Conservation (phyloP, 1,284 basidiomycete genomes). For the Mycena citricolor region DNA sequence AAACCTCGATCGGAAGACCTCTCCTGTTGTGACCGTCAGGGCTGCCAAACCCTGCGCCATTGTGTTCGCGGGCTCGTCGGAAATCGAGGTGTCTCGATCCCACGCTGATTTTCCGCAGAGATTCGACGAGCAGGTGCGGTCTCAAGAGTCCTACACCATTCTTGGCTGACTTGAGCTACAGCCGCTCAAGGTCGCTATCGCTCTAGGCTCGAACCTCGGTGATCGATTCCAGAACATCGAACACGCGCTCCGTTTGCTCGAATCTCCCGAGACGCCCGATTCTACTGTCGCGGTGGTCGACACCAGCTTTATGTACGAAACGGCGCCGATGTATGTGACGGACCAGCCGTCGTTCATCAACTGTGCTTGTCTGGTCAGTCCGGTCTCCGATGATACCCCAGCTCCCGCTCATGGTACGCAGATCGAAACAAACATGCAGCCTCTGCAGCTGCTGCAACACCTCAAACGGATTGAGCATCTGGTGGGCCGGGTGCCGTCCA, state of each 20-base stretch:
- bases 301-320: slow-evolving; percentile 94
- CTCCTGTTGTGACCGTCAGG: slow-evolving; percentile 52
- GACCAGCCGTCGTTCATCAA: slow-evolving; percentile 92
- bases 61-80: slow-evolving; percentile 64
- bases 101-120: slow-evolving; percentile 34
- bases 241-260: slow-evolving; percentile 63
- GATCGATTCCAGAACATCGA: slow-evolving; percentile 87
- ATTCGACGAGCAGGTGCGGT: slow-evolving; percentile 15
- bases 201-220: slow-evolving; percentile 89
- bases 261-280: slow-evolving; percentile 41
- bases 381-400: not conserved
- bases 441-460: slow-evolving; percentile 60
- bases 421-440: slow-evolving; percentile 74
- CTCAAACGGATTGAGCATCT: slow-evolving; percentile 76
- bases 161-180: slow-evolving; percentile 1
- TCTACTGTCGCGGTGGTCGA: slow-evolving; percentile 57
- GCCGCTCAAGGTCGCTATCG: slow-evolving; percentile 59
- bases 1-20: slow-evolving; percentile 6
- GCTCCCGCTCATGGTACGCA: slow-evolving; percentile 30
- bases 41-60: slow-evolving; percentile 79
- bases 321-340: slow-evolving; percentile 91
- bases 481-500: slow-evolving; percentile 82
- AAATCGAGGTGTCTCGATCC: slow-evolving; percentile 57
- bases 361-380: slow-evolving; percentile 80
- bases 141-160: slow-evolving; percentile 12